Evolutionary conservation across 768 basidiomycete species (phyloP).

Genomic region (Phylloporus sp.): DNA sequence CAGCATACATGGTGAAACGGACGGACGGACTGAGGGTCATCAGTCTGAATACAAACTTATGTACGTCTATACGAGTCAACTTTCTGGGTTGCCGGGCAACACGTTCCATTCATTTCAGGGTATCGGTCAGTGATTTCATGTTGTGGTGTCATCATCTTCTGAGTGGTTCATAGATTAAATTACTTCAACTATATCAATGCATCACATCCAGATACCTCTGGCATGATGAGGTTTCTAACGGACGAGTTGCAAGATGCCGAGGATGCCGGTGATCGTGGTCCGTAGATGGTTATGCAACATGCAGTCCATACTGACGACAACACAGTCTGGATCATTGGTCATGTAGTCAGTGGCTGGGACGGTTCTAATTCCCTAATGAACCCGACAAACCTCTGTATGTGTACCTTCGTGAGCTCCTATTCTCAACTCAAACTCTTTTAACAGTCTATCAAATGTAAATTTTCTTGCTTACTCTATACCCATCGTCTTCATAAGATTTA

Average conservation of each 20-base stretch:
- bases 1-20: slow-evolving; percentile 66
- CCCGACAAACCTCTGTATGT: slow-evolving; percentile 67
- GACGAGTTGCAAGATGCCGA: slow-evolving; percentile 76
- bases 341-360: slow-evolving; percentile 64
- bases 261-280: slow-evolving; percentile 68
- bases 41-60: slow-evolving; percentile 72
- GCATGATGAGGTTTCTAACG: slow-evolving; percentile 73
- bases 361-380: slow-evolving; percentile 58
- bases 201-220: slow-evolving; percentile 61
- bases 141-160: slow-evolving; percentile 2
- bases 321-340: slow-evolving; percentile 49
- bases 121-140: slow-evolving; percentile 23
- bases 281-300: slow-evolving; percentile 6
- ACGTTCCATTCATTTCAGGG: slow-evolving; percentile 20
- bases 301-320: slow-evolving; percentile 10
- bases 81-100: neutral
- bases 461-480: neutral
- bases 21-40: slow-evolving; percentile 65
- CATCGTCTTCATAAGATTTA: neutral
- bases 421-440: neutral
- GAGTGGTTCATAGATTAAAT: slow-evolving; percentile 44
- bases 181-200: slow-evolving; percentile 77
- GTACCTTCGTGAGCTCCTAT: neutral
- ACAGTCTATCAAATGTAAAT: slow-evolving; percentile 47
- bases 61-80: slow-evolving; percentile 36